Percentiles rank a stretch among this genome's conserved stretches.
phyloP scores from a whole-genome alignment of 2,329 filamentous ascomycete genomes.

The Pseudohalonectria lignicola region DNA sequence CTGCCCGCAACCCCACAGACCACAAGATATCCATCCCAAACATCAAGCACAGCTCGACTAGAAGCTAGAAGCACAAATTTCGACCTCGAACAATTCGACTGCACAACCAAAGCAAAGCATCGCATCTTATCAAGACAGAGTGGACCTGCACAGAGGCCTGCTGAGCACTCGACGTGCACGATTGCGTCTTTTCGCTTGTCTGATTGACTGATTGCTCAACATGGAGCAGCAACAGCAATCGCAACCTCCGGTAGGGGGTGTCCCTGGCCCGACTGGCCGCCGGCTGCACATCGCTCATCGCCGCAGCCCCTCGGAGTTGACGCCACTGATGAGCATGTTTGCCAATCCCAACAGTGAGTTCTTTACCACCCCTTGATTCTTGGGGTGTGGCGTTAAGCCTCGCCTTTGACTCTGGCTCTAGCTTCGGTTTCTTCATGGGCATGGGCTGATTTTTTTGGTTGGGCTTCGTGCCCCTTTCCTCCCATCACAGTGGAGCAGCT shows the following conservation, averaged over 20 bases:
- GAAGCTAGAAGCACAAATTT: too few relatives aligned
- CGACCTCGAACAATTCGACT: too few relatives aligned
- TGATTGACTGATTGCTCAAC: conserved; percentile 14
- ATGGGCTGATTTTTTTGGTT: too few relatives aligned
- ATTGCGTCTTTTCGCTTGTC: not conserved
- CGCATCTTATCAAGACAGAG: too few relatives aligned
- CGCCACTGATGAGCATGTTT: conserved; percentile 92
- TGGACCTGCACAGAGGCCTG: not conserved
- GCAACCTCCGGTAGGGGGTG: conserved; percentile 41
- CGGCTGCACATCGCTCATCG: conserved; percentile 95
- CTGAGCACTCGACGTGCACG: conserved; percentile 35
- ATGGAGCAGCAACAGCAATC: conserved; percentile 57
- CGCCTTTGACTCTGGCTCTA: not conserved
- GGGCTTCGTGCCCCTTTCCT: conserved; percentile 7
- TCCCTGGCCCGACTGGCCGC: conserved; percentile 69
- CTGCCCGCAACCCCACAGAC: conserved; percentile 1
- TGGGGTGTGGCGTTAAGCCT: not conserved
- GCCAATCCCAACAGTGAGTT: conserved; percentile 53
- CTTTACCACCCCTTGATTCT: conserved; percentile 1
- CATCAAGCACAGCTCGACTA: conserved; percentile 1
- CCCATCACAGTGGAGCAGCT: conserved; percentile 75
- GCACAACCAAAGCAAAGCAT: too few relatives aligned
- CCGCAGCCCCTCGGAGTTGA: conserved; percentile 93
- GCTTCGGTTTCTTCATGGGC: not conserved
- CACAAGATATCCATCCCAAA: not conserved